Evolutionary conservation across 495 filamentous ascomycete genomes (phyloP), one percentile per base, ranked within the genome.

Genomic region (Xanthoparmelia taractica): DNA sequence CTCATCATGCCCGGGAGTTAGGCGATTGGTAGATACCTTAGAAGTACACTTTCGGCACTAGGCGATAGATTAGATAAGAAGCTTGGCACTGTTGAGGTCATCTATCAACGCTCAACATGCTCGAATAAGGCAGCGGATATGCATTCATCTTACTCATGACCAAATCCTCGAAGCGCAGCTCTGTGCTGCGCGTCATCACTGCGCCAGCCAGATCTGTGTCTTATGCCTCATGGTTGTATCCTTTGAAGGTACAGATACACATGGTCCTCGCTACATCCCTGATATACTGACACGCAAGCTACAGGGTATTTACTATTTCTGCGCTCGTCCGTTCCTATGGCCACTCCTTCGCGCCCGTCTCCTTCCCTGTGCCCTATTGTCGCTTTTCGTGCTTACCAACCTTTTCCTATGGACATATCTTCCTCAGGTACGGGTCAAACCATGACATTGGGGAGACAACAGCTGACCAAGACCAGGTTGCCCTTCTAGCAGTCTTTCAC

Each of bases 401-500:
- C 79, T 87, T 29, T 86, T 87, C 75, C 66, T 86, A 64, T 86
- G 83, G 70, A 84, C 66, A 38, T 63, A 50, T 56, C 56, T 48
- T 10, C 63, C 58, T 5, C 55, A 55, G 25, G 59, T 57, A 48
- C n/a, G n/a, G 4, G 2, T 13, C 11, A 25, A 36, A n/a, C 17
- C 34, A 15, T 8, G 10, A 27, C 27, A n/a, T 29, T 0, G 15
- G 33, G 17, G 18, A 20, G 18, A 12, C 1, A 38, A 10, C 15
- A 8, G 63, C 68, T n/a, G 60, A 69, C 60, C 76, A 81, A 1
- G 83, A 83, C 0, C 79, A 87, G 65, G 85, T 87, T 25, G 84
- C 83, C 27, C 84, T 88, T 68, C 76, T 88, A 33, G 76, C 83
- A 27, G 74, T 88, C 66, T 87, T 87, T 69, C 85, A 87, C 68